Evolutionary conservation across 108 stramenopile genomes (phyloP).

Genomic region (Fragilaria radians): DNA sequence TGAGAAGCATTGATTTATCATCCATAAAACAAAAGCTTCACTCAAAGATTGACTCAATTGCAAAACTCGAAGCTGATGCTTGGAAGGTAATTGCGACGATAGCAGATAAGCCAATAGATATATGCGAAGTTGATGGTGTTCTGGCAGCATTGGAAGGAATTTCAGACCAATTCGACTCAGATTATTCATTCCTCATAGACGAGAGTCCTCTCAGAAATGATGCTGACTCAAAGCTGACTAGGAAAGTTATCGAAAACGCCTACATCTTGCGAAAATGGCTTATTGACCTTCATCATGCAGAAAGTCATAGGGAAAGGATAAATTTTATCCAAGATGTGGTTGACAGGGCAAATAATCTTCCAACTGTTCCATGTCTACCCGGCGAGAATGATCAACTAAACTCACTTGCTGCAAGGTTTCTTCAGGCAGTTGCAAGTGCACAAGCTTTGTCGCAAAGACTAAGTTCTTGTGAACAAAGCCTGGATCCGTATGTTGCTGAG

Average conservation of each 20-base stretch:
- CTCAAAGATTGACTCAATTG: constrained; percentile 34
- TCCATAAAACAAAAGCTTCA: constrained; percentile 18
- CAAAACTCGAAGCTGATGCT: constrained; percentile 34
- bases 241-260: constrained; percentile 45
- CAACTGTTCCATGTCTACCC: background rate
- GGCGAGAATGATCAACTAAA: background rate
- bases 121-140: constrained; percentile 26
- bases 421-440: background rate
- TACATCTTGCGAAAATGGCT: constrained; percentile 46
- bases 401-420: background rate
- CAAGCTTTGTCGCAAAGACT: background rate
- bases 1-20: constrained; percentile 37
- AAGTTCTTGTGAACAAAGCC: background rate
- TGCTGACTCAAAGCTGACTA: constrained; percentile 21
- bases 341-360: background rate
- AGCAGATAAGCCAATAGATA: background rate
- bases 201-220: constrained; percentile 42
- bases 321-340: constrained; percentile 40
- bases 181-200: constrained; percentile 24
- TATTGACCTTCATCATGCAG: constrained; percentile 45
- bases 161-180: constrained; percentile 3
- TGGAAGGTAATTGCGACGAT: constrained; percentile 24
- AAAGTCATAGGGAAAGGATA: constrained; percentile 36
- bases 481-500: background rate
- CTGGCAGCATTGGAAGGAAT: constrained; percentile 30